Base-by-base conservation (phyloP, 495 filamentous ascomycete genomes). In the Lophium mytilinum region DNA sequence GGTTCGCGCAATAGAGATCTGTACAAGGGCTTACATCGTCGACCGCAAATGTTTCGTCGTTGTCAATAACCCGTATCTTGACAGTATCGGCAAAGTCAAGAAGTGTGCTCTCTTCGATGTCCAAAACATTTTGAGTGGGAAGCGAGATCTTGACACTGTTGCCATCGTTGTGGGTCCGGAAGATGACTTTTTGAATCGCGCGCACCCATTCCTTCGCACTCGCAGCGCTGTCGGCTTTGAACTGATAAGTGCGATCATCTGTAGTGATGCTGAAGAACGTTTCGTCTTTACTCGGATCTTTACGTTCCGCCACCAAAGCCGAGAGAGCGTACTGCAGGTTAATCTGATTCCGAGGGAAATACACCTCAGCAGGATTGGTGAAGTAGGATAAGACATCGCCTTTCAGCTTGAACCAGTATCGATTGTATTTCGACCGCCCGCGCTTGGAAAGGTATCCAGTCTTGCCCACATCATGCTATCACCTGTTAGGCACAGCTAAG, bases 161-260 rank as follows among this genome's bases (percentile, higher is more conserved):
- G 8, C 93, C 91, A 50, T 96, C 94, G 65, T 98, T 98, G 70
- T 92, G 90, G 0, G 90, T 90, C 50, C 91, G 80, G 65, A 97
- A 97, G 42, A 98, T 96, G 55, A 96, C 90, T 53, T 92, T 87
- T 61, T 96, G 93, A 19, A 98, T 75, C 39, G 88, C 80, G 69
- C 93, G 94, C 40, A 97, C 92, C 93, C 93, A 98, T 76, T 97
- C 94, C 67, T 90, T 96, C 6, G 93, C 93, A 70, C 87, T 95
- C 35, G 84, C 73, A 15, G 81, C 75, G 64, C 90, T 96, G 65
- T 98, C 94, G 21, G 94, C 93, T 65, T 83, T 81, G 73, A 98
- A 95, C 63, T 88, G 79, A 66, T 93, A 95, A 6, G 81, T 88
- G 48, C 89, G 79, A 60, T 95, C 81, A 65, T 93, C 79, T 0